phyloP scores from a whole-genome alignment of 2,329 filamentous ascomycete genomes.

The Orbilia javanica region DNA sequence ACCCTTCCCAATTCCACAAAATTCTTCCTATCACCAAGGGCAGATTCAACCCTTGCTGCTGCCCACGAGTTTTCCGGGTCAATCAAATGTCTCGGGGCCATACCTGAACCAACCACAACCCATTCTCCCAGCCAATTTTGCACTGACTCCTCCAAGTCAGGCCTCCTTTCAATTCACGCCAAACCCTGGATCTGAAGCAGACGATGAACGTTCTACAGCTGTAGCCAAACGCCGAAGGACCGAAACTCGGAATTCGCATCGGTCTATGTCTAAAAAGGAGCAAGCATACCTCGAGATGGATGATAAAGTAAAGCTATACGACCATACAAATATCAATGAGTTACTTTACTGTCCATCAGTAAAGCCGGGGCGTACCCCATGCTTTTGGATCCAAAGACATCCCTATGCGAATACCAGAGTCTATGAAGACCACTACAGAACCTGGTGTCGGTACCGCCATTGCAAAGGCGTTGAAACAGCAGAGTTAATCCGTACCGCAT shows the following conservation, averaged over 20 bases:
- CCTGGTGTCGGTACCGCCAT: conserved; percentile 55
- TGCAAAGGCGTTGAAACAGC: conserved; percentile 52
- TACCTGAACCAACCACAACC: not conserved
- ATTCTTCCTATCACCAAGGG: not conserved
- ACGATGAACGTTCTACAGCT: not conserved
- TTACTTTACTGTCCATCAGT: conserved; percentile 30
- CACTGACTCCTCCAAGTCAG: not conserved
- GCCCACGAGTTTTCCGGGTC: not conserved
- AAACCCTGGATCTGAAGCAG: not conserved
- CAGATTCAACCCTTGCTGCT: not conserved
- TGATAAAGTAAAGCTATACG: conserved; percentile 48
- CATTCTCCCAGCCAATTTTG: not conserved
- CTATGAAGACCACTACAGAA: conserved; percentile 47
- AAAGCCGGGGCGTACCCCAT: conserved; percentile 29
- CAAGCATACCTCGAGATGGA: conserved; percentile 57
- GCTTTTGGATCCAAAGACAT: conserved; percentile 55
- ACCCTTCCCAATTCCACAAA: not conserved
- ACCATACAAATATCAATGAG: conserved; percentile 45
- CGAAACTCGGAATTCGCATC: not conserved
- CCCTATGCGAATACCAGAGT: conserved; percentile 49
- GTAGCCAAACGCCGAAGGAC: conserved; percentile 24
- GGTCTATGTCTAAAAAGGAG: conserved; percentile 53
- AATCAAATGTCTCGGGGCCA: not conserved
- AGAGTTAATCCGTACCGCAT: conserved; percentile 45
- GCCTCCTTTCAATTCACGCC: not conserved